Conservation (phyloP, 148 eudicot species). For the Rhododendron williamsianum region DNA sequence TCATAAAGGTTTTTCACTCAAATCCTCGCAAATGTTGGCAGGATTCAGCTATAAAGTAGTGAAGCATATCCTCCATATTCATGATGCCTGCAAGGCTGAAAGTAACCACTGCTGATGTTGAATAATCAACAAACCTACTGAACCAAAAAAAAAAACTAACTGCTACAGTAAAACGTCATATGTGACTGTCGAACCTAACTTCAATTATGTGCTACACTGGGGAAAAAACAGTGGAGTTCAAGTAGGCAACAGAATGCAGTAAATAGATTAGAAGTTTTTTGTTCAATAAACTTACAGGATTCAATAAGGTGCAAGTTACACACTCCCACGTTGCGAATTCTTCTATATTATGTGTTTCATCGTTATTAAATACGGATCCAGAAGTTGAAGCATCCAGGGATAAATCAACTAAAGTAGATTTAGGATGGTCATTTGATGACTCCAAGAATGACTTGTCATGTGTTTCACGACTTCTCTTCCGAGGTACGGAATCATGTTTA, state of each 20-base stretch:
- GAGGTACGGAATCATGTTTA: slow-evolving; percentile 7
- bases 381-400: slow-evolving; percentile 24
- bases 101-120: neutral
- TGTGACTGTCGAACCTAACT: neutral
- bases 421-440: slow-evolving; percentile 8
- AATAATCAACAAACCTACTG: neutral
- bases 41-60: slow-evolving; percentile 2
- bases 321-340: slow-evolving; percentile 59
- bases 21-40: neutral
- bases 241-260: neutral
- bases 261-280: neutral
- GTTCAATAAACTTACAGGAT: slow-evolving; percentile 51
- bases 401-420: slow-evolving; percentile 15
- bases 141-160: neutral
- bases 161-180: neutral
- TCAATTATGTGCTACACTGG: neutral
- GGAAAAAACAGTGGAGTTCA: neutral
- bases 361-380: slow-evolving; percentile 10
- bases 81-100: neutral
- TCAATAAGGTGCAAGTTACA: slow-evolving; percentile 68
- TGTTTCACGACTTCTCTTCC: slow-evolving; percentile 20
- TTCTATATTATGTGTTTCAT: neutral
- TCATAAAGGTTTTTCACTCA: neutral
- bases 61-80: neutral
- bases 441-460: slow-evolving; percentile 16